phyloP scores from a whole-genome alignment of 768 basidiomycete genomes.

The Leccinum boreale region DNA sequence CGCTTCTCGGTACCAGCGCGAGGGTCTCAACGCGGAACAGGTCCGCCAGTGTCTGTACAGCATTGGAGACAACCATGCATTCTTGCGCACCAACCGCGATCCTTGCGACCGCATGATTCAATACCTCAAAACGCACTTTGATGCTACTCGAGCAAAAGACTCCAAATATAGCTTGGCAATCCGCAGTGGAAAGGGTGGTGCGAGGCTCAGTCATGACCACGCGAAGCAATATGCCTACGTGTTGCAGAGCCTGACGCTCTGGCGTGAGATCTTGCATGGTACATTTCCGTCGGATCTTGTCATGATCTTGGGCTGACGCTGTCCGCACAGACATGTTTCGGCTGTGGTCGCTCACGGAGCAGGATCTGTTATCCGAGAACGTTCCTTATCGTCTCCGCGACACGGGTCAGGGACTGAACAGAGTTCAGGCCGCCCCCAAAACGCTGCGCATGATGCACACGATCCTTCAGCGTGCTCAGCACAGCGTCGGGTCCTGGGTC shows the following conservation, averaged over 20 bases:
- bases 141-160: conserved; percentile 66
- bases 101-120: conserved; percentile 84
- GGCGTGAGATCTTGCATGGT: conserved; percentile 87
- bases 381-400: conserved; percentile 78
- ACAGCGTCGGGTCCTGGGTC: conserved; percentile 78
- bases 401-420: conserved; percentile 88
- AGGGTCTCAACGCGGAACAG: conserved; percentile 59
- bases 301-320: conserved; percentile 1
- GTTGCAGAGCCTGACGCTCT: conserved; percentile 80
- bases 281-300: conserved; percentile 10
- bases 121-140: conserved; percentile 74
- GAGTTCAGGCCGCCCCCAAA: conserved; percentile 83
- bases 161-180: conserved; percentile 70
- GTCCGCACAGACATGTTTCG: conserved; percentile 74
- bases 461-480: conserved; percentile 80
- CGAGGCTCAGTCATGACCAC: conserved; percentile 81
- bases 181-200: conserved; percentile 75
- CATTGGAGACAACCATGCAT: conserved; percentile 89
- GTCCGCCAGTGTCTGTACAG: conserved; percentile 80
- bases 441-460: conserved; percentile 89
- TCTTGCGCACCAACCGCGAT: conserved; percentile 81
- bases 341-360: conserved; percentile 77
- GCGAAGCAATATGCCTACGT: conserved; percentile 84
- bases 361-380: conserved; percentile 75
- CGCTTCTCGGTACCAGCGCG: conserved; percentile 56